A percentile compares a stretch with the other conserved stretches of the same genome.
phyloP scores from a whole-genome alignment of 768 basidiomycete species.

The Arthromyces matolae region DNA sequence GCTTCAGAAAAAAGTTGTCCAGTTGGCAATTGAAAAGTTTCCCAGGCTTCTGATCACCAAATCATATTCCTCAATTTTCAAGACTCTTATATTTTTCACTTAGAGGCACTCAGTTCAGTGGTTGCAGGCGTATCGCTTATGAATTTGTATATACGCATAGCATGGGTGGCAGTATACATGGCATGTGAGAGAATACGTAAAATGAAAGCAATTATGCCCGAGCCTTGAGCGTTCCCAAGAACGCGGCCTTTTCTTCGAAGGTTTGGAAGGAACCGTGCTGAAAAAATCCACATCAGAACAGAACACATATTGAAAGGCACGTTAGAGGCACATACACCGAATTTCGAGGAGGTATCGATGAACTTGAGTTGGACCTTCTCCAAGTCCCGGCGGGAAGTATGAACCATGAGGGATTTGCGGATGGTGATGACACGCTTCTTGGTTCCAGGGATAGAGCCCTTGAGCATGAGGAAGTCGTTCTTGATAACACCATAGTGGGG shows the following conservation, averaged over 20 bases:
- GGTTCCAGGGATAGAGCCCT: conserved; percentile 93
- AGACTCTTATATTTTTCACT: background rate
- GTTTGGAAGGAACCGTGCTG: conserved; percentile 98
- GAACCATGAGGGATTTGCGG: conserved; percentile 94
- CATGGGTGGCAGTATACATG: conserved; percentile 38
- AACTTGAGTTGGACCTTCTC: conserved; percentile 99
- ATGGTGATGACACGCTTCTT: conserved; percentile 98
- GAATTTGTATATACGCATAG: conserved; percentile 23
- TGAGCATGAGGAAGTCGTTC: conserved; percentile 97
- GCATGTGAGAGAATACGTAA: conserved; percentile 34
- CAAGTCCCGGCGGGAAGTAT: conserved; percentile 92
- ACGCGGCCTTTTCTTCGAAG: conserved; percentile 91
- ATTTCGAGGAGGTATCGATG: conserved; percentile 98
- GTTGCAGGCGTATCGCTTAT: conserved; percentile 10
- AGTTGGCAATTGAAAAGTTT: conserved; percentile 7
- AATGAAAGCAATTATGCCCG: conserved; percentile 52
- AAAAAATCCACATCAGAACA: conserved; percentile 6
- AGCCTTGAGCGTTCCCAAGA: conserved; percentile 89
- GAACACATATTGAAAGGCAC: background rate
- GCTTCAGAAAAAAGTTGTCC: conserved; percentile 7
- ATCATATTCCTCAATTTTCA: background rate
- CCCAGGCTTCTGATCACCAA: conserved; percentile 15
- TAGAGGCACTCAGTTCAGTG: background rate
- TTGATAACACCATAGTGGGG: conserved; percentile 98
- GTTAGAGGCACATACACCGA: conserved; percentile 67